Conservation (phyloP, 495 filamentous ascomycete genomes). For the Darksidea phi region DNA sequence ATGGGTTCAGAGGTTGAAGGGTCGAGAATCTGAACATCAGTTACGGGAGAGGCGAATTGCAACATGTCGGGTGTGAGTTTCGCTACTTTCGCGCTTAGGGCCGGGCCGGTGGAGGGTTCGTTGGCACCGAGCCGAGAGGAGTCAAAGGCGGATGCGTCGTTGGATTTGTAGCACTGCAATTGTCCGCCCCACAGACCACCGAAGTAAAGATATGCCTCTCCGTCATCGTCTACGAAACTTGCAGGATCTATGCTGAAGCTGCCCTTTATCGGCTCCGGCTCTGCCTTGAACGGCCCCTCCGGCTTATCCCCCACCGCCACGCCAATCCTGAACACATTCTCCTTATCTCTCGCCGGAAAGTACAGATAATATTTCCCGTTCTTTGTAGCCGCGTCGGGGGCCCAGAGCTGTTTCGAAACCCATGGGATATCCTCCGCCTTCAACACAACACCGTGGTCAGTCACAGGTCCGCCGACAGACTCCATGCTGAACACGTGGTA, state of each 20-base stretch:
- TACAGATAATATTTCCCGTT: slow-evolving; percentile 64
- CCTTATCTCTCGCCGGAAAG: slow-evolving; percentile 61
- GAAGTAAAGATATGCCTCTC: slow-evolving; percentile 61
- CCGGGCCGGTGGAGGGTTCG: slow-evolving; percentile 45
- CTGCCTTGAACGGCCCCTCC: slow-evolving; percentile 57
- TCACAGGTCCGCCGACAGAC: slow-evolving; percentile 51
- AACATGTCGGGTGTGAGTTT: slow-evolving; percentile 62
- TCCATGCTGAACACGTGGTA: slow-evolving; percentile 62
- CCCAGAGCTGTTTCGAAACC: slow-evolving; percentile 65
- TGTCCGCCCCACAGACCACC: slow-evolving; percentile 73
- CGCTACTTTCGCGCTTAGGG: slow-evolving; percentile 62
- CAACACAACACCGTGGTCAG: slow-evolving; percentile 60
- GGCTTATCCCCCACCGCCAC: slow-evolving; percentile 56
- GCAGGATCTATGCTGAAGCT: slow-evolving; percentile 64
- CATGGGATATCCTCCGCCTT: slow-evolving; percentile 58
- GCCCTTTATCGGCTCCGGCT: slow-evolving; percentile 60
- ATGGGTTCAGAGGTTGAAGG: slow-evolving; percentile 56
- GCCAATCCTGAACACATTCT: slow-evolving; percentile 63
- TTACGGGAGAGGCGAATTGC: slow-evolving; percentile 51
- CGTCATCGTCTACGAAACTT: slow-evolving; percentile 62
- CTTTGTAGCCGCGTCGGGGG: slow-evolving; percentile 59
- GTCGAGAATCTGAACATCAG: slow-evolving; percentile 58
- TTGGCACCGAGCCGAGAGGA: slow-evolving; percentile 56
- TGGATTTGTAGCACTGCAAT: slow-evolving; percentile 55
- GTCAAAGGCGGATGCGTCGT: slow-evolving; percentile 50